These are phyloP conservation scores for Cyberlindnera mrakii DNA, from an alignment of 805 yeast species.

Conservation along the genomic window DNA sequence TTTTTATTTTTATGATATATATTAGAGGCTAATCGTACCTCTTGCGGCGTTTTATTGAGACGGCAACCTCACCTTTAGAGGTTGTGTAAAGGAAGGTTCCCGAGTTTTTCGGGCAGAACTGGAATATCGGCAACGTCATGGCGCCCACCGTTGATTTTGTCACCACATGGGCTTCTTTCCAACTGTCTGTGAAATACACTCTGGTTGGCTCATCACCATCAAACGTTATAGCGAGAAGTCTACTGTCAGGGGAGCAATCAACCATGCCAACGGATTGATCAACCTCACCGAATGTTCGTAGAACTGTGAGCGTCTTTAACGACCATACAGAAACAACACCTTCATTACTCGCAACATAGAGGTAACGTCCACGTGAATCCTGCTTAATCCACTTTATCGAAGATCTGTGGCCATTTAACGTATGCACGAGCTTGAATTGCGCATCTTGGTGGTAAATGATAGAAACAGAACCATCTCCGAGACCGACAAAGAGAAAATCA, in stretches of 20 bases:
- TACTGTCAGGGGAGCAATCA: slow-evolving; percentile 40
- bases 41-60: background rate
- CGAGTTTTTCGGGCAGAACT: slow-evolving; percentile 26
- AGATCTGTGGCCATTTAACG: slow-evolving; percentile 43
- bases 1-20: background rate
- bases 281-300: slow-evolving; percentile 30
- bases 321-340: slow-evolving; percentile 51
- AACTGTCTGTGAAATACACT: slow-evolving; percentile 30
- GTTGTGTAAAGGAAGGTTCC: slow-evolving; percentile 23
- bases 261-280: slow-evolving; percentile 39
- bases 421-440: slow-evolving; percentile 7
- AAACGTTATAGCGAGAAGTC: slow-evolving; percentile 37
- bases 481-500: slow-evolving; percentile 38
- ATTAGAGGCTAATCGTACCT: background rate
- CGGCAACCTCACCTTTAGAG: slow-evolving; percentile 14
- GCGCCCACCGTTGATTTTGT: slow-evolving; percentile 15
- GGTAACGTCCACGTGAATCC: slow-evolving; percentile 46
- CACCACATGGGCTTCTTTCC: slow-evolving; percentile 17
- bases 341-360: slow-evolving; percentile 52
- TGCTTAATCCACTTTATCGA: slow-evolving; percentile 37
- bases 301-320: slow-evolving; percentile 31
- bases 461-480: slow-evolving; percentile 39
- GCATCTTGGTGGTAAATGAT: slow-evolving; percentile 7
- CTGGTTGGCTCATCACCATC: slow-evolving; percentile 35
- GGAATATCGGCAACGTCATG: slow-evolving; percentile 21